Conservation (phyloP, 192 early-diverging fungal genomes). For the Powellomyces hirtus region DNA sequence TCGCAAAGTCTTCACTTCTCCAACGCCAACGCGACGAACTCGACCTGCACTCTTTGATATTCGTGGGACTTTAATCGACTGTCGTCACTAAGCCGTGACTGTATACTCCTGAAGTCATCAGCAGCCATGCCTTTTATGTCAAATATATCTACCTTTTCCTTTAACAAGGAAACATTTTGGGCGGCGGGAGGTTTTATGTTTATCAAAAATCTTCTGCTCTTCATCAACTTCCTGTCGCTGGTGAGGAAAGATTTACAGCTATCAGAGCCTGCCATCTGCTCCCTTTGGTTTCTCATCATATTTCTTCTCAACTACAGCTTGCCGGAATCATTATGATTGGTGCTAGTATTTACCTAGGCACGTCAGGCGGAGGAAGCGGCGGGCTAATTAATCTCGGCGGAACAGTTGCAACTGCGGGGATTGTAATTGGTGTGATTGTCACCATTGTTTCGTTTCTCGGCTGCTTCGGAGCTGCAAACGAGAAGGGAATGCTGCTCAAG, state of each 20-base stretch:
- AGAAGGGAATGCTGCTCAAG: slow-evolving; percentile 61
- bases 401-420: slow-evolving; percentile 42
- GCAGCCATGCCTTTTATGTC: slow-evolving; percentile 49
- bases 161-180: slow-evolving; percentile 51
- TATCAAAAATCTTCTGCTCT: slow-evolving; percentile 53
- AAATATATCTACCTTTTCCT: slow-evolving; percentile 46
- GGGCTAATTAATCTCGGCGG: slow-evolving; percentile 40
- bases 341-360: slow-evolving; percentile 46
- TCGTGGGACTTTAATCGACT: too few relatives aligned
- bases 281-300: too few relatives aligned
- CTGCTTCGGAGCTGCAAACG: slow-evolving; percentile 60
- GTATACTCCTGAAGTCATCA: background rate
- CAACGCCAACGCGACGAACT: too few relatives aligned
- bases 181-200: slow-evolving; percentile 48
- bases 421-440: slow-evolving; percentile 51
- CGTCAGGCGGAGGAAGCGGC: slow-evolving; percentile 11
- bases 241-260: too few relatives aligned
- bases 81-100: too few relatives aligned
- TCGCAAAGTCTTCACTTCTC: too few relatives aligned
- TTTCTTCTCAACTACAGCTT: slow-evolving; percentile 30
- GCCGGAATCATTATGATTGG: slow-evolving; percentile 57
- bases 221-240: slow-evolving; percentile 58
- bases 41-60: too few relatives aligned
- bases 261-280: too few relatives aligned
- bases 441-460: slow-evolving; percentile 56